These are phyloP conservation scores for Rehmannia glutinosa DNA, from an alignment of 257 asterid species.

Conservation along the genomic window DNA sequence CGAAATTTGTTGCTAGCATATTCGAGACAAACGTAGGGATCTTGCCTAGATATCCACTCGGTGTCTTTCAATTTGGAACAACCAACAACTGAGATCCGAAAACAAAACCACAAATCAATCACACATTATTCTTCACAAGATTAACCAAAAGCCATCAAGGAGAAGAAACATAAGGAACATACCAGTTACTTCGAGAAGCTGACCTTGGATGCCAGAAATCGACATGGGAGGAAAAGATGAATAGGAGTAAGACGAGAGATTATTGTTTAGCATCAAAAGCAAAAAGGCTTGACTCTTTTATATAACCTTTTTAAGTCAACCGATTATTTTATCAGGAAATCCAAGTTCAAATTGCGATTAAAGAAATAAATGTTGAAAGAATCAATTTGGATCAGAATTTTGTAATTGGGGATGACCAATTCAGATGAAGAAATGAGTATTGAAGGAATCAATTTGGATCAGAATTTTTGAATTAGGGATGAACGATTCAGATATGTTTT, in stretches of 20 bases:
- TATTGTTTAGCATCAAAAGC: neutral
- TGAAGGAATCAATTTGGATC: neutral
- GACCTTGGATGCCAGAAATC: conserved; percentile 80
- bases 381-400: neutral
- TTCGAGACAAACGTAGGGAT: conserved; percentile 89
- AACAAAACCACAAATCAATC: neutral
- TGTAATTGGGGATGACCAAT: neutral
- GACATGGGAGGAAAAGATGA: conserved; percentile 48
- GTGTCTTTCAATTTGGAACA: conserved; percentile 75
- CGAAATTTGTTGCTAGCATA: conserved; percentile 69
- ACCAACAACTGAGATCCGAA: conserved; percentile 56
- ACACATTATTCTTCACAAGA: neutral
- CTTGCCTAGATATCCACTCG: conserved; percentile 94
- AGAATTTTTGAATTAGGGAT: neutral
- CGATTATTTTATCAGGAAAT: neutral
- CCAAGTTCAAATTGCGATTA: conserved; percentile 10
- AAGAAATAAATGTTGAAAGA: neutral
- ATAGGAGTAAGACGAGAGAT: conserved; percentile 12
- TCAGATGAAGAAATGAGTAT: neutral
- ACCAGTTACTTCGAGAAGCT: conserved; percentile 86
- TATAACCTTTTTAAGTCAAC: neutral
- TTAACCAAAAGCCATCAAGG: neutral
- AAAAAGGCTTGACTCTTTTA: neutral
- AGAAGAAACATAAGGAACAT: neutral
- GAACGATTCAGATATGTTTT: neutral